Evolutionary conservation across 2,329 filamentous ascomycete genomes (phyloP).

Genomic region (Fusarium mangiferae): DNA sequence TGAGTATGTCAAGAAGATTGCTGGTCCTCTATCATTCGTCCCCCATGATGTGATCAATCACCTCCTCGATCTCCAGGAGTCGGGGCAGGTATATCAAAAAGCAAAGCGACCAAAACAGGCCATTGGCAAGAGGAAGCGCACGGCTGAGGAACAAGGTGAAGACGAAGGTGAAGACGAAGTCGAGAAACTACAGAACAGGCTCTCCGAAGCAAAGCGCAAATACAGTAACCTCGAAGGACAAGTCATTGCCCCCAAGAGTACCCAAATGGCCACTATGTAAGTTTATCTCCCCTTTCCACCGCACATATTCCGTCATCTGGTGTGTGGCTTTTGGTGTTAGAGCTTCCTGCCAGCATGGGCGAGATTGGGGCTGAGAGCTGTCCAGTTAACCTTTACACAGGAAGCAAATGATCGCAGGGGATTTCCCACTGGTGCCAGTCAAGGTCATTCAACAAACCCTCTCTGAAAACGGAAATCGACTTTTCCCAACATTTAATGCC

Average conservation of each 20-base stretch:
- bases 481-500: constrained; percentile 33
- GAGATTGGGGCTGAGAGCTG: not conserved
- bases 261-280: constrained; percentile 10
- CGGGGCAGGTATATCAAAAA: constrained; percentile 48
- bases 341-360: not conserved
- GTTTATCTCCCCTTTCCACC: not conserved
- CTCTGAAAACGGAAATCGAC: constrained; percentile 3
- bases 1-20: constrained; percentile 48
- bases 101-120: constrained; percentile 42
- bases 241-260: not conserved
- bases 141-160: constrained; percentile 35
- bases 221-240: constrained; percentile 11
- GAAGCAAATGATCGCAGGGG: constrained; percentile 31
- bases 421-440: constrained; percentile 37
- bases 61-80: constrained; percentile 55
- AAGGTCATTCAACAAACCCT: constrained; percentile 21
- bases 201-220: constrained; percentile 21
- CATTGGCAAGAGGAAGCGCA: constrained; percentile 56
- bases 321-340: not conserved
- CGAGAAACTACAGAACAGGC: constrained; percentile 9
- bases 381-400: constrained; percentile 23
- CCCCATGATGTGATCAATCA: constrained; percentile 48
- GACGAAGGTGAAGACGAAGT: constrained; percentile 1
- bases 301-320: not conserved
- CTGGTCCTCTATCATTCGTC: constrained; percentile 43